A percentile compares a stretch with the other conserved stretches of the same genome.
Conservation (phyloP, 2,329 filamentous ascomycete genomes). For the Cladophialophora chaetospira region DNA sequence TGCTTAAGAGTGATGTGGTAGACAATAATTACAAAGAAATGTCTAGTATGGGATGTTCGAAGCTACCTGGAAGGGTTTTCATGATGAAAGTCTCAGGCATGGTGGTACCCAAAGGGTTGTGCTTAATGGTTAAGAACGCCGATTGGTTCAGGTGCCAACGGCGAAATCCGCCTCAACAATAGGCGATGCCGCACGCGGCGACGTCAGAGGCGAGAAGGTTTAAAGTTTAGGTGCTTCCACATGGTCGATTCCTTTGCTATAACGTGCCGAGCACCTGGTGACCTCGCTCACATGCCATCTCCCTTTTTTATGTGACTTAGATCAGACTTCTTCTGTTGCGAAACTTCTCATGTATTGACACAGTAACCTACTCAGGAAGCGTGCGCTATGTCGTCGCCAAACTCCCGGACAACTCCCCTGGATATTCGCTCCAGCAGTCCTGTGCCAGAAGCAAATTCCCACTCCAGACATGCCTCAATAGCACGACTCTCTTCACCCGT, state of each 20-base stretch:
- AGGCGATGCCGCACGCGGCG: too few species aligned
- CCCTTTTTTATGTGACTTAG: neutral
- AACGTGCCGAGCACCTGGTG: neutral
- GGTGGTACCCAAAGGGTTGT: neutral
- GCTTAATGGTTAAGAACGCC: neutral
- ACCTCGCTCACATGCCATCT: slow-evolving; percentile 10
- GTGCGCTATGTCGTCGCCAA: slow-evolving; percentile 18
- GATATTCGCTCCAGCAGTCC: slow-evolving; percentile 28
- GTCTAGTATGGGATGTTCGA: neutral
- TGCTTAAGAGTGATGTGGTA: neutral
- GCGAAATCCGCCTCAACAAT: too few species aligned
- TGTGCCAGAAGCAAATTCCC: slow-evolving; percentile 39
- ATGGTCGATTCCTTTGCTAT: slow-evolving; percentile 1
- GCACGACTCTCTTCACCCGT: slow-evolving; percentile 59
- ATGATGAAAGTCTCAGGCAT: neutral
- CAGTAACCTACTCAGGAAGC: neutral
- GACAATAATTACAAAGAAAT: neutral
- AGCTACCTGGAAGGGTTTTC: neutral
- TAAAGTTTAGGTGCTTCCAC: too few species aligned
- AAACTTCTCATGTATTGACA: neutral
- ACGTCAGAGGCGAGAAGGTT: too few species aligned
- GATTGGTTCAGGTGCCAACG: neutral
- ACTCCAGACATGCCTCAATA: slow-evolving; percentile 55
- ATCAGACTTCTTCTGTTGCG: neutral
- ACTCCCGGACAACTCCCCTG: slow-evolving; percentile 19